Base-by-base conservation (phyloP, 75 land plant genomes). In the Ceratopteris richardii region DNA sequence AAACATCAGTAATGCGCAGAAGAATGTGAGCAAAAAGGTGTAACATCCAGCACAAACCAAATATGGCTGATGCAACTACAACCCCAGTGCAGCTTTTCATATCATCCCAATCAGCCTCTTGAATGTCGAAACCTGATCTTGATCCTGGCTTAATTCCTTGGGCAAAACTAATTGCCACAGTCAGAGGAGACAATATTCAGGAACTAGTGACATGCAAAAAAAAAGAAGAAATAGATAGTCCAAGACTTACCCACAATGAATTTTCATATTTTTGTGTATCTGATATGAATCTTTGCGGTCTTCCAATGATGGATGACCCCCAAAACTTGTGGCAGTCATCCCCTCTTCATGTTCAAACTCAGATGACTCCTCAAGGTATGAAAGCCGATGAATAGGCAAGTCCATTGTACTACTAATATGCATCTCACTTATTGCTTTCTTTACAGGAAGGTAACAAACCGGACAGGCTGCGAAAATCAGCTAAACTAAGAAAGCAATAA, bases 61-160 rank as follows among this genome's bases (percentile, higher is more conserved):
- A 94, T 55, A 94, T 76, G 19, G 98, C 98, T 4, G 98, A 94
- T 28, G 86, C 90, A 39, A 94, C 98, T 50, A 94, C 96, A 13
- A 94, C 62, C 0, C 96, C 98, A 58, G 33, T 75, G 52, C 98
- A 94, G 39, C 69, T 68, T 28, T 83, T 75, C 92, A 87, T 87
- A 31, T 77, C 84, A 60, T 60, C 40, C 59, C 79, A 80, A 68
- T 86, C 88, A 22, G 54, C 57, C 30, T 85, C 82, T 58, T 82
- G 75, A 33, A 93, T 72, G 64, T 89, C 87, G 71, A 77, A 93
- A 28, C 96, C 96, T 63, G 96, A 81, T 1, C 61, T 66, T 16
- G 63, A 76, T 7, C 98, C 98, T 24, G 98, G 96, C 58, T 47
- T 77, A 19, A 20, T 56, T 59, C 98, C 96, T 63, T 61, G 82